Evolutionary conservation across 495 filamentous ascomycete species (phyloP), one percentile per base, ranked within the genome.

Genomic region (Penicillium diatomitis): DNA sequence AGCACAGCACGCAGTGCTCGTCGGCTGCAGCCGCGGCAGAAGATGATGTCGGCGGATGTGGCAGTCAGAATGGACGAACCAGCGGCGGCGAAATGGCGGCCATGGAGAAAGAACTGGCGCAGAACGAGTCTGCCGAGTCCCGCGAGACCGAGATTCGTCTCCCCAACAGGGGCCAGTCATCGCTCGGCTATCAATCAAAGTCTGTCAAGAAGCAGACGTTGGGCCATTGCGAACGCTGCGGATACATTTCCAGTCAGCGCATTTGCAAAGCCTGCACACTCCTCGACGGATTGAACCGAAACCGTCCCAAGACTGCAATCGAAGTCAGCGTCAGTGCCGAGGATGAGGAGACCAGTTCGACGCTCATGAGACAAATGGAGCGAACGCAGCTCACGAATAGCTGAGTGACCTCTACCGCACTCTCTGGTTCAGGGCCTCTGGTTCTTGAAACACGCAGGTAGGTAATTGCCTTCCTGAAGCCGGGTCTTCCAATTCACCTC

Each of bases 211-310:
- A 65, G 48, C 92, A 97, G 64, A 81, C 78, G n/a, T 74, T 96
- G 49, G 85, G 89, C 4, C 85, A 81, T 54, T 98, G 92, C 60
- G 81, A 78, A 57, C 82, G 80, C 30, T 98, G 92, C 55, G 92
- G 92, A 8, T 98, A 98, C 60, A 84, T 98, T 62, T 96, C 91
- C 0, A 95, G 89, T 60, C 92, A 97, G 64, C 75, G 77, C n/a
- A 79, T 96, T 38, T 98, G 92, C 68, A 94, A 98, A 66, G 92
- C 92, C 1, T 98, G 92, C 68, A 82, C 79, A 48, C 73, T 98
- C 11, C 78, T 98, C 8, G 90, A 97, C 53, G 87, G 87, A 0
- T 65, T 98, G 50, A 97, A 96, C 60, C 94, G 90, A 71, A 95
- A 87, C 57, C 70, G 90, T 33, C 84, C 92, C 20, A 85, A 84